Conservation (phyloP, 768 basidiomycete genomes). For the Rhizopogon vinicolor region DNA sequence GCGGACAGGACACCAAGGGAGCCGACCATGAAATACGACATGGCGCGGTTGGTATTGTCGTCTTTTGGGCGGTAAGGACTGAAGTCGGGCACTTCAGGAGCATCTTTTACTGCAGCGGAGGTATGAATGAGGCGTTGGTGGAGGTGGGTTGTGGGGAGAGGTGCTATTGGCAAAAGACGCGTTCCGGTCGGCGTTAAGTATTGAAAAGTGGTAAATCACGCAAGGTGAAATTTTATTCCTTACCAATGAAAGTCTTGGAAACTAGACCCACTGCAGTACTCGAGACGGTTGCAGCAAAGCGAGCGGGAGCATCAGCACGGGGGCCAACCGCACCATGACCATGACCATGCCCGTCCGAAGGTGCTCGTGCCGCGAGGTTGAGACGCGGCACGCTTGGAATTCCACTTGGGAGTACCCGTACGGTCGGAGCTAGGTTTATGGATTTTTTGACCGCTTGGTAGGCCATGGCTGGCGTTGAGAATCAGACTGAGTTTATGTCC, state of each 20-base stretch:
- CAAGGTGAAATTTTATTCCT: constrained; percentile 16
- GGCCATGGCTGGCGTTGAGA: constrained; percentile 40
- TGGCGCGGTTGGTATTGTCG: constrained; percentile 61
- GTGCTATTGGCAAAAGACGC: constrained; percentile 25
- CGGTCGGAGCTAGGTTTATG: constrained; percentile 76
- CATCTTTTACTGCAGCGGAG: constrained; percentile 61
- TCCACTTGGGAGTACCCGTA: constrained; percentile 74
- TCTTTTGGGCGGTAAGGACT: constrained; percentile 72
- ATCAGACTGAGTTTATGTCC: not conserved
- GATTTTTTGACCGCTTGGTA: constrained; percentile 78
- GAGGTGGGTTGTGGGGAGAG: constrained; percentile 47
- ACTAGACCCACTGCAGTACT: constrained; percentile 50
- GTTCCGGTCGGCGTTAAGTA: constrained; percentile 12
- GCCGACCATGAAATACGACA: constrained; percentile 90
- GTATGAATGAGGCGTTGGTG: constrained; percentile 77
- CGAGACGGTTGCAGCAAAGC: constrained; percentile 54
- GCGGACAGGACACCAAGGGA: constrained; percentile 91
- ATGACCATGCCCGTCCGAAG: constrained; percentile 51
- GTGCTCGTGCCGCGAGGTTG: constrained; percentile 66
- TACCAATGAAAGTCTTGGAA: constrained; percentile 64
- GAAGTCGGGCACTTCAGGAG: constrained; percentile 87
- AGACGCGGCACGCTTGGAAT: constrained; percentile 73
- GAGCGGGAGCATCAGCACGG: constrained; percentile 59
- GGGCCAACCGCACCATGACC: constrained; percentile 49
- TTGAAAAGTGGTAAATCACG: constrained; percentile 6